Evolutionary conservation across 495 filamentous ascomycete species (phyloP).

Genomic region (Parathielavia appendiculata): DNA sequence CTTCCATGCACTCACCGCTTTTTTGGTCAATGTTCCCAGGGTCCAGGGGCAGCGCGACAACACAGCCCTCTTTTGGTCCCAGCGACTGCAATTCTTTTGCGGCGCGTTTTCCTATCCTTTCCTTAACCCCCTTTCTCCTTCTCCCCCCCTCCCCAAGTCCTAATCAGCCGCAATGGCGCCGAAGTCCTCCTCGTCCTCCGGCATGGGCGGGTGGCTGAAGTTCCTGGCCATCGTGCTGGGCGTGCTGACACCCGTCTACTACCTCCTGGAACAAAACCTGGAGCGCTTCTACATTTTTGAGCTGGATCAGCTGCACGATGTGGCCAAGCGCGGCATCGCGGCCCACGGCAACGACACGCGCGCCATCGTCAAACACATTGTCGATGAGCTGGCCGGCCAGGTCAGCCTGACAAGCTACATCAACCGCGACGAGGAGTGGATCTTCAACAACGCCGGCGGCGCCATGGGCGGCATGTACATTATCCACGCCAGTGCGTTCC

Average conservation of each 20-base stretch:
- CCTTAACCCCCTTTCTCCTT: neutral
- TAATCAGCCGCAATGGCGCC: conserved; percentile 16
- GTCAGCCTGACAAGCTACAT: conserved; percentile 43
- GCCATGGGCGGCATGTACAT: conserved; percentile 90
- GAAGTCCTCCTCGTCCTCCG: conserved; percentile 20
- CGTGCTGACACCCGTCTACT: conserved; percentile 54
- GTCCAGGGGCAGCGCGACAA: neutral
- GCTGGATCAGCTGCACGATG: conserved; percentile 59
- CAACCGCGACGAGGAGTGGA: conserved; percentile 59
- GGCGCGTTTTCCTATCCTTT: no score
- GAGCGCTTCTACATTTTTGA: conserved; percentile 75
- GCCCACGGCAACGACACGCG: conserved; percentile 66
- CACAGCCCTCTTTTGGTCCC: no score
- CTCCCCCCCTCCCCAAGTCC: conserved; percentile 1
- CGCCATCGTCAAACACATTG: conserved; percentile 62
- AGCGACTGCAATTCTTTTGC: no score
- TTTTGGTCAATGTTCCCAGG: neutral
- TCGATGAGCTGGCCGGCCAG: conserved; percentile 46
- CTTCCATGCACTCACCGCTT: conserved; percentile 14
- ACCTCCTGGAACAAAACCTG: conserved; percentile 61
- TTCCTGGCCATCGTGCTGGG: conserved; percentile 57
- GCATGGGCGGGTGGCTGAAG: conserved; percentile 43
- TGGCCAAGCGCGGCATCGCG: conserved; percentile 60
- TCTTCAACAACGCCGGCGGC: conserved; percentile 75
- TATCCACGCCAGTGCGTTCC: conserved; percentile 66